A percentile compares a stretch with the other conserved stretches of the same genome.
Evolutionary conservation across 345 rosid genomes (phyloP).

Genomic region (Clausena lansium): DNA sequence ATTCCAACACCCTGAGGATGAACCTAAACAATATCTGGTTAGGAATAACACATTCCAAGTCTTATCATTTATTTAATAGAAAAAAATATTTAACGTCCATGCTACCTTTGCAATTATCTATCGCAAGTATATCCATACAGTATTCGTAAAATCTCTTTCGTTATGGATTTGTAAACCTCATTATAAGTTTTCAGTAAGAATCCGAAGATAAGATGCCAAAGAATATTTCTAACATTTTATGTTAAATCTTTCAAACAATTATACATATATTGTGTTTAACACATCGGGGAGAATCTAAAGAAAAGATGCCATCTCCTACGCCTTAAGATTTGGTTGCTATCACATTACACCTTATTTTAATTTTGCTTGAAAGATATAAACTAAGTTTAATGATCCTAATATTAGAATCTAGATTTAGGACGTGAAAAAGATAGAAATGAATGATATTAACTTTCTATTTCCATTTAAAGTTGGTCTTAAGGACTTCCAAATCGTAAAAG

Average conservation of each 20-base stretch:
- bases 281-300: neutral
- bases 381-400: neutral
- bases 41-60: neutral
- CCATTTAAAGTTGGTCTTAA: neutral
- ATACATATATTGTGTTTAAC: neutral
- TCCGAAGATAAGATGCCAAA: neutral
- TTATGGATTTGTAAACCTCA: neutral
- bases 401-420: neutral
- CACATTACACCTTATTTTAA: neutral
- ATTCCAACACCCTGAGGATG: conserved; percentile 39
- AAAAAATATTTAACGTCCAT: conserved; percentile 1
- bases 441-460: neutral
- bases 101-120: neutral
- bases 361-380: neutral
- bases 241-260: neutral
- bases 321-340: neutral
- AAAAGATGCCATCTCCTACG: neutral
- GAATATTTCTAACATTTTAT: neutral
- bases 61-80: neutral
- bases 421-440: neutral
- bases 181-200: neutral
- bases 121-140: neutral
- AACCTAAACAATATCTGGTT: conserved; percentile 29
- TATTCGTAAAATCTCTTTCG: neutral
- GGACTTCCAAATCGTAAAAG: neutral